Percentiles rank a stretch among this genome's conserved stretches.
phyloP scores from a whole-genome alignment of 768 basidiomycete genomes.

The Coprinopsis strossmayeri region DNA sequence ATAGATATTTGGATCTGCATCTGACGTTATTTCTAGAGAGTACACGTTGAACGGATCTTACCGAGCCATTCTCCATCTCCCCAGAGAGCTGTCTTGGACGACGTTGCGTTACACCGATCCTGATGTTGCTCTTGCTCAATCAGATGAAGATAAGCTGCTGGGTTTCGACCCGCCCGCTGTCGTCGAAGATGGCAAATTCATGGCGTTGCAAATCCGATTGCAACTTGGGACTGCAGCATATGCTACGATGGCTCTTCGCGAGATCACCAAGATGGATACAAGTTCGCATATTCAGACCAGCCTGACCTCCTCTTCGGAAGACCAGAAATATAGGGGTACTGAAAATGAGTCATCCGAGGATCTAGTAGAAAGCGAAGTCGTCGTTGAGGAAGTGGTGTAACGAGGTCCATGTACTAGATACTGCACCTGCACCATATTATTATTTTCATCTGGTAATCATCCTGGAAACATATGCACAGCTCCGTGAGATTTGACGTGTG shows the following conservation, averaged over 20 bases:
- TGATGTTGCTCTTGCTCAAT: conserved; percentile 84
- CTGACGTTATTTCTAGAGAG: conserved; percentile 46
- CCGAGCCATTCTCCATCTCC: conserved; percentile 83
- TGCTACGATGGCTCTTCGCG: conserved; percentile 96
- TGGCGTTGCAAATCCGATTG: conserved; percentile 81
- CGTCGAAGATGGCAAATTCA: conserved; percentile 71
- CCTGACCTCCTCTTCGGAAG: conserved; percentile 71
- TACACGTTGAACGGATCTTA: conserved; percentile 93
- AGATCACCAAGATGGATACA: conserved; percentile 93
- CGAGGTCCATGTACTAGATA: not conserved
- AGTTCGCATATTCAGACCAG: conserved; percentile 86
- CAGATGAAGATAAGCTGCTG: conserved; percentile 91
- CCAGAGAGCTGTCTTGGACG: conserved; percentile 76
- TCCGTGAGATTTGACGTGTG: no score
- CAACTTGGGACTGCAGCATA: conserved; percentile 90
- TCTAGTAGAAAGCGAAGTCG: conserved; percentile 18
- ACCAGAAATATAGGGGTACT: conserved; percentile 72
- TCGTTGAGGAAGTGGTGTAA: conserved; percentile 1
- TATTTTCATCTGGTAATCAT: no score
- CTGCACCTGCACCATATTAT: no score
- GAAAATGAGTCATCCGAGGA: conserved; percentile 20
- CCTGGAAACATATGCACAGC: no score
- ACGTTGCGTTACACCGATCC: conserved; percentile 89
- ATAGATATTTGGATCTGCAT: not conserved
- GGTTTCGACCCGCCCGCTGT: conserved; percentile 67